Conservation (phyloP, 257 asterid species). For the Solanum phureja region DNA sequence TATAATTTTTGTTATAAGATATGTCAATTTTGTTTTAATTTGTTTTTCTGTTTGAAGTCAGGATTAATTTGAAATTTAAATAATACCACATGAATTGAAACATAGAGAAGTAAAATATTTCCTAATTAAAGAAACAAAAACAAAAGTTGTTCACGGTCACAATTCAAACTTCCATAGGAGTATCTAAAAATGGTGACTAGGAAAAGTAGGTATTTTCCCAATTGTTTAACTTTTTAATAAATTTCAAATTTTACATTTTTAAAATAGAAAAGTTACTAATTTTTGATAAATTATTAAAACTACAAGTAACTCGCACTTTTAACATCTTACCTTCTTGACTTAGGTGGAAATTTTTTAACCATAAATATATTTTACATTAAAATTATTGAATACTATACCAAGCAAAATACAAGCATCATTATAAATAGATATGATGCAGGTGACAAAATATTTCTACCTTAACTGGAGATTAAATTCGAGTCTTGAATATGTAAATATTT, state of each 20-base stretch:
- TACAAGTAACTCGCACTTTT: background rate
- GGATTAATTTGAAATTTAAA: background rate
- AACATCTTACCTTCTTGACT: background rate
- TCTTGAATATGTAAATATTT: background rate
- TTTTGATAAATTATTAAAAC: background rate
- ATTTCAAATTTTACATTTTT: background rate
- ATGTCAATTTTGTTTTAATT: fast-evolving
- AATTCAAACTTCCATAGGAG: background rate
- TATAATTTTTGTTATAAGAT: no score
- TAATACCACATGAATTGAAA: no score
- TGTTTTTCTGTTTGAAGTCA: no score
- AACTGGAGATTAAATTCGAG: background rate
- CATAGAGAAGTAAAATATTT: background rate
- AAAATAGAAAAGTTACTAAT: background rate
- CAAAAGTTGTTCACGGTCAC: background rate
- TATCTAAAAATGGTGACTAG: background rate
- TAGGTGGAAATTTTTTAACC: background rate
- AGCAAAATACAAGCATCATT: background rate
- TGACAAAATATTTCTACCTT: no score
- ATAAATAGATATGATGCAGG: no score
- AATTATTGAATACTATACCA: background rate
- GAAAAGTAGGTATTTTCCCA: background rate
- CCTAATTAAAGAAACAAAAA: background rate
- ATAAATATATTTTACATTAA: background rate
- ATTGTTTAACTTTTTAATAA: background rate